phyloP scores from a whole-genome alignment of 208 protist genomes.

The Dictyostelium gargantuum region DNA sequence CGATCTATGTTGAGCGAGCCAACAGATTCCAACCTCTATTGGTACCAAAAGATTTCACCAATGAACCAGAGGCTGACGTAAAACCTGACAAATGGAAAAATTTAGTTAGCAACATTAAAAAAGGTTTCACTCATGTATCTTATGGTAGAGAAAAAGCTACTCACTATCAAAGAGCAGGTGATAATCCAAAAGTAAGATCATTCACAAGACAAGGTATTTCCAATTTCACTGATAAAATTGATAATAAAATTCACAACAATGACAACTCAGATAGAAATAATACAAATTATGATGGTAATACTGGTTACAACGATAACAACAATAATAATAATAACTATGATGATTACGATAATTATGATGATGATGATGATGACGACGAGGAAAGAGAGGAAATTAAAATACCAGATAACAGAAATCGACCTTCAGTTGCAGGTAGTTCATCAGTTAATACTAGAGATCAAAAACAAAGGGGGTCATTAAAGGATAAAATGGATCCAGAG shows the following conservation, averaged over 20 bases:
- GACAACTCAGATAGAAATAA: background rate
- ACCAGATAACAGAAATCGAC: background rate
- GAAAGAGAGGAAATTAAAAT: background rate
- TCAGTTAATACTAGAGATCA: background rate
- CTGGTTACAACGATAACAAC: background rate
- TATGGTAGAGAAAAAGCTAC: slow-evolving; percentile 2
- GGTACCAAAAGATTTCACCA: background rate
- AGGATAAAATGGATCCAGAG: background rate
- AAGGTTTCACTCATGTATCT: background rate
- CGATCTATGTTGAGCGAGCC: background rate
- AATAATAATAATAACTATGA: background rate
- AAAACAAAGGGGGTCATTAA: background rate
- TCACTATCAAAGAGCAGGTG: background rate
- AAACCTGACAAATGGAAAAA: background rate
- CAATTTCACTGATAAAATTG: background rate
- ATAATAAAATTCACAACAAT: background rate
- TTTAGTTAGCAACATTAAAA: background rate
- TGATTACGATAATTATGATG: background rate
- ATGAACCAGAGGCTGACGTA: background rate
- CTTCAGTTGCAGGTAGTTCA: background rate
- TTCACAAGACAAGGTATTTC: background rate
- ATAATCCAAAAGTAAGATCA: background rate
- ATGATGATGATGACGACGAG: background rate
- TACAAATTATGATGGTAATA: background rate
- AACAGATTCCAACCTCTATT: background rate